phyloP scores from a whole-genome alignment of 306 rosid species.

The Lagenaria siceraria region DNA sequence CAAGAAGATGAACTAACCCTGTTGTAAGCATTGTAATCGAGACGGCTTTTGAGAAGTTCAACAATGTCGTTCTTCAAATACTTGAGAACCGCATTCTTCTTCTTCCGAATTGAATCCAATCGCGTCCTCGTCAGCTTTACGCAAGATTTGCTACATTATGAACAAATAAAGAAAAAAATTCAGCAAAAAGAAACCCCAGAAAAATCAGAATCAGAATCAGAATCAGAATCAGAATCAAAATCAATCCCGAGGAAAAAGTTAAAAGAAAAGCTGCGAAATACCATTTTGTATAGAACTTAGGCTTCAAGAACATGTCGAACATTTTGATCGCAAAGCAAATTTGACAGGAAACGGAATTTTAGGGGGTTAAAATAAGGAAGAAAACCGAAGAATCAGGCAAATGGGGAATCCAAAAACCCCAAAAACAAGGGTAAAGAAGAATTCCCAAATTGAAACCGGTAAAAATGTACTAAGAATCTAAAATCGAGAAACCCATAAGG shows the following conservation, averaged over 20 bases:
- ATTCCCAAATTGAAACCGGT: constrained; percentile 4
- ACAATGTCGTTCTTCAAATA: constrained; percentile 48
- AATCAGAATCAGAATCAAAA: constrained; percentile 9
- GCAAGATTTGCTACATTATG: constrained; percentile 34
- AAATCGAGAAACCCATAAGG: constrained; percentile 14
- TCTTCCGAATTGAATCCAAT: constrained; percentile 36
- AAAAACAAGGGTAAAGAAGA: constrained; percentile 20
- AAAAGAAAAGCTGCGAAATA: neutral
- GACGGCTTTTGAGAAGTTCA: constrained; percentile 46
- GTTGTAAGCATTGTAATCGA: constrained; percentile 44
- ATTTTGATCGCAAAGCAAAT: neutral
- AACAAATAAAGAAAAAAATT: neutral
- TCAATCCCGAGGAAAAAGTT: neutral
- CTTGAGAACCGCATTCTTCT: constrained; percentile 34
- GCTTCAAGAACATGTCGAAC: neutral
- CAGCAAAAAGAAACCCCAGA: neutral
- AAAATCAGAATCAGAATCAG: neutral
- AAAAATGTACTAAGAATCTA: constrained; percentile 32
- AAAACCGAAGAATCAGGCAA: constrained; percentile 2
- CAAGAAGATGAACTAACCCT: constrained; percentile 33
- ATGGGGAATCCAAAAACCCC: constrained; percentile 15
- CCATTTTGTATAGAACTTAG: constrained; percentile 6
- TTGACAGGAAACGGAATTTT: neutral
- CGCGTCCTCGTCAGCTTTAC: constrained; percentile 28
- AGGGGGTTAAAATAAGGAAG: constrained; percentile 3